Percentiles rank a stretch among this genome's conserved stretches.
Evolutionary conservation across 352 stramenopile species (phyloP).

Genomic region (Globisporangium heterothallicum): DNA sequence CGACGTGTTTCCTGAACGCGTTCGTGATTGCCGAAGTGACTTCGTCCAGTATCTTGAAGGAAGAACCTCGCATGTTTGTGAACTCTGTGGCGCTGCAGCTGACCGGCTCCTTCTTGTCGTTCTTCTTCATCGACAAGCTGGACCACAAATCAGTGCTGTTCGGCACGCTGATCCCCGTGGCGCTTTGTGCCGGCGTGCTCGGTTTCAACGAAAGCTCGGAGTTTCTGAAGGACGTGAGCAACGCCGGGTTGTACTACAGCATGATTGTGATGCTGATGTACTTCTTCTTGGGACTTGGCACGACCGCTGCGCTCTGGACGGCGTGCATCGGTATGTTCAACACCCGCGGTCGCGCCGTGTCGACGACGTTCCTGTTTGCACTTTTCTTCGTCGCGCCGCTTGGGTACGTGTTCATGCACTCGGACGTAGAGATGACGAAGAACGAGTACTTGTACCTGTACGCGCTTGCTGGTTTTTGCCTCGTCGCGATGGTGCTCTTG

Average conservation of each 20-base stretch:
- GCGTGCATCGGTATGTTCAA: constrained; percentile 65
- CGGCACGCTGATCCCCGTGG: constrained; percentile 55
- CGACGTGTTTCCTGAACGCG: constrained; percentile 48
- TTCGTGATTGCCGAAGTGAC: constrained; percentile 41
- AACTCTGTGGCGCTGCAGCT: constrained; percentile 53
- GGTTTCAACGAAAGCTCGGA: constrained; percentile 57
- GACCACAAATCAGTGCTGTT: constrained; percentile 71
- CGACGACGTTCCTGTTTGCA: constrained; percentile 44
- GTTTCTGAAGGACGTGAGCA: constrained; percentile 29
- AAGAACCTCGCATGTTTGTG: constrained; percentile 46
- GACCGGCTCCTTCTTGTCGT: constrained; percentile 47
- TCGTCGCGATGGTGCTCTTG: constrained; percentile 37
- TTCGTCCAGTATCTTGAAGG: constrained; percentile 26
- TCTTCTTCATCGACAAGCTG: constrained; percentile 80
- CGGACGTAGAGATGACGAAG: constrained; percentile 22
- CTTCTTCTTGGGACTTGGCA: constrained; percentile 75
- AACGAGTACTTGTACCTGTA: constrained; percentile 60
- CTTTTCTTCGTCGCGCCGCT: constrained; percentile 53
- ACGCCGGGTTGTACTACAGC: constrained; percentile 46
- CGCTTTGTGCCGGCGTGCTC: constrained; percentile 36
- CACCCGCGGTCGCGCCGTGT: constrained; percentile 40
- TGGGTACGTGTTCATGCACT: constrained; percentile 56
- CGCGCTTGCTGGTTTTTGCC: constrained; percentile 34
- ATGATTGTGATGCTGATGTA: constrained; percentile 63
- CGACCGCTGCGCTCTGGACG: constrained; percentile 49